Evolutionary conservation across 345 rosid genomes (phyloP).

Genomic region (Microcos paniculata): DNA sequence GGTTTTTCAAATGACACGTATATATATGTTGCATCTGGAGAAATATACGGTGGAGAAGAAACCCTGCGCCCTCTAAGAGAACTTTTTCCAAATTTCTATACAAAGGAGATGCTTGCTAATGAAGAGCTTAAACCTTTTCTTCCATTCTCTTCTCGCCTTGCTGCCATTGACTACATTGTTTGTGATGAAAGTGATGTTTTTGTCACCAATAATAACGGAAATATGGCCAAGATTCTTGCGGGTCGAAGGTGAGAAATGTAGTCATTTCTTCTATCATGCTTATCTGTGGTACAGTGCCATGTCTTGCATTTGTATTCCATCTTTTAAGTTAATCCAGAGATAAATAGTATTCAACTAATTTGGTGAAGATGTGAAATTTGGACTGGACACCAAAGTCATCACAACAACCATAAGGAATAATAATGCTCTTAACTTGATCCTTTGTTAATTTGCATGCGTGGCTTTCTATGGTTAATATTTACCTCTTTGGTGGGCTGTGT

Average conservation of each 20-base stretch:
- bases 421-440: background rate
- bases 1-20: constrained; percentile 87
- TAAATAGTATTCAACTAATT: background rate
- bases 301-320: background rate
- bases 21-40: constrained; percentile 96
- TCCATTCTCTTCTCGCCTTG: constrained; percentile 86
- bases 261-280: background rate
- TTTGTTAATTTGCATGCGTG: background rate
- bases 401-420: background rate
- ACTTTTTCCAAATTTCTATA: constrained; percentile 90
- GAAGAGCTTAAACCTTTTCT: constrained; percentile 75
- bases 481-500: background rate
- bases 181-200: constrained; percentile 96
- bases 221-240: constrained; percentile 99
- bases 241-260: constrained; percentile 80
- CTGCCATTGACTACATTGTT: constrained; percentile 89
- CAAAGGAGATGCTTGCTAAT: constrained; percentile 87
- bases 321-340: background rate
- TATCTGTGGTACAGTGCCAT: background rate
- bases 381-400: background rate
- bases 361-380: background rate
- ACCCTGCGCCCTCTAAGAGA: constrained; percentile 82
- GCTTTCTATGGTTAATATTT: background rate
- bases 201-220: constrained; percentile 93
- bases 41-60: constrained; percentile 94